Conservation (phyloP, 257 asterid species). For the Salvia rosmarinus region DNA sequence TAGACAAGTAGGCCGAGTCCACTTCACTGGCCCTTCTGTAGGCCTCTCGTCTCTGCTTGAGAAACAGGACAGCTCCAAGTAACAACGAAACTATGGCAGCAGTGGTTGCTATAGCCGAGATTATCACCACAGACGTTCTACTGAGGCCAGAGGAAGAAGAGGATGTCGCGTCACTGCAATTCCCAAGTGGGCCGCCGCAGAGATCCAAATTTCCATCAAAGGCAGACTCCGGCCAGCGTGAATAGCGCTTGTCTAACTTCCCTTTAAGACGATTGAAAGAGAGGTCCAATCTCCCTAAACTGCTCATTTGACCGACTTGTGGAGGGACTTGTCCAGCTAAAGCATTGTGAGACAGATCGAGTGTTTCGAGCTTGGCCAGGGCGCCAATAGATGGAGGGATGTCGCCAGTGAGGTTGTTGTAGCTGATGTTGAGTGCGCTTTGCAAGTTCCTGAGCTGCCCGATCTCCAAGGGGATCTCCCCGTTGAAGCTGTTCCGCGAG, state of each 20-base stretch:
- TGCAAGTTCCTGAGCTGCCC: constrained; percentile 81
- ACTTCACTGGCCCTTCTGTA: constrained; percentile 42
- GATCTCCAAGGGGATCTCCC: constrained; percentile 69
- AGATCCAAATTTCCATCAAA: constrained; percentile 67
- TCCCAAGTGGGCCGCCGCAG: constrained; percentile 78
- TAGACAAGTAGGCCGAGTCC: constrained; percentile 59
- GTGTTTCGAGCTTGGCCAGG: constrained; percentile 78
- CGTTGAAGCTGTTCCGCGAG: constrained; percentile 67
- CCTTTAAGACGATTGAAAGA: constrained; percentile 79
- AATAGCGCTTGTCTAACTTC: constrained; percentile 59
- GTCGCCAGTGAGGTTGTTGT: constrained; percentile 66
- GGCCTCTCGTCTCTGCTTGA: constrained; percentile 67
- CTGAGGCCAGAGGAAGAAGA: constrained; percentile 41
- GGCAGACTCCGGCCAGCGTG: constrained; percentile 75
- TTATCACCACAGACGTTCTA: constrained; percentile 57
- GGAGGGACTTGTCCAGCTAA: constrained; percentile 73
- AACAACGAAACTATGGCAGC: constrained; percentile 52
- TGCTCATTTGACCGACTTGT: constrained; percentile 74
- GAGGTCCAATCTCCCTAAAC: constrained; percentile 74
- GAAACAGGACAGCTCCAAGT: constrained; percentile 64
- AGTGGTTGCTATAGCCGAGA: constrained; percentile 61
- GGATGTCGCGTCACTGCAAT: constrained; percentile 42
- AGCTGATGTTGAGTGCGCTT: constrained; percentile 73
- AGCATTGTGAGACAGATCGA: constrained; percentile 76
- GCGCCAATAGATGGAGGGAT: constrained; percentile 64